Conservation (phyloP, 257 asterid genomes). For the Osmanthus fragrans region DNA sequence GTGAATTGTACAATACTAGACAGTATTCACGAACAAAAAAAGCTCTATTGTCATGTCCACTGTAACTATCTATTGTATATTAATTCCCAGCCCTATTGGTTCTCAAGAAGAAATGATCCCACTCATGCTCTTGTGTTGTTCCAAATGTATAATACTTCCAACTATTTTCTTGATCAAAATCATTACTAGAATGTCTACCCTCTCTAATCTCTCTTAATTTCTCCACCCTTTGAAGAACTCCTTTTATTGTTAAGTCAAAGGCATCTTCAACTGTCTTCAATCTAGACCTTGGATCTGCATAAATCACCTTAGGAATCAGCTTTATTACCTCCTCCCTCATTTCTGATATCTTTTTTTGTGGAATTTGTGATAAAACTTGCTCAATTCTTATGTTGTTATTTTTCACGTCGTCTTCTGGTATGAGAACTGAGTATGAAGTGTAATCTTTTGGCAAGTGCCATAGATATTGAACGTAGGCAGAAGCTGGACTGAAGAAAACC, state of each 20-base stretch:
- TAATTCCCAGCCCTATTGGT: constrained; percentile 19
- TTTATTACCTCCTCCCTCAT: constrained; percentile 79
- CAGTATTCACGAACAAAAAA: no score
- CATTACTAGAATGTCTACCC: background rate
- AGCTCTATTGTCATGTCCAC: no score
- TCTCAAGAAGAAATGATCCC: constrained; percentile 75
- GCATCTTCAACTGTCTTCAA: constrained; percentile 14
- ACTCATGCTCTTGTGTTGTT: constrained; percentile 9
- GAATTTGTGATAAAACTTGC: constrained; percentile 41
- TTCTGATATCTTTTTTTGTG: constrained; percentile 40
- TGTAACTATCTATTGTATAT: background rate
- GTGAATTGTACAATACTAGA: background rate
- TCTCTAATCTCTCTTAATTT: constrained; percentile 19
- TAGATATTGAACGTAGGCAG: constrained; percentile 77
- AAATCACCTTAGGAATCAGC: constrained; percentile 69
- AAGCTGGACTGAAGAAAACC: constrained; percentile 72
- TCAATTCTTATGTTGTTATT: constrained; percentile 53
- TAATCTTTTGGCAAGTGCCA: constrained; percentile 75
- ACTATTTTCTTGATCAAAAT: background rate
- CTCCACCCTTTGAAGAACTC: constrained; percentile 53
- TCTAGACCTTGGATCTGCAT: constrained; percentile 60
- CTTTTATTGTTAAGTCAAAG: constrained; percentile 27
- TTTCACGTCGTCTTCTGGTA: constrained; percentile 65
- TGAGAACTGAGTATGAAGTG: constrained; percentile 60
- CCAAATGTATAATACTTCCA: constrained; percentile 6